Base-by-base conservation (phyloP, 2,329 filamentous ascomycete species). In the Fusarium ramigenum region DNA sequence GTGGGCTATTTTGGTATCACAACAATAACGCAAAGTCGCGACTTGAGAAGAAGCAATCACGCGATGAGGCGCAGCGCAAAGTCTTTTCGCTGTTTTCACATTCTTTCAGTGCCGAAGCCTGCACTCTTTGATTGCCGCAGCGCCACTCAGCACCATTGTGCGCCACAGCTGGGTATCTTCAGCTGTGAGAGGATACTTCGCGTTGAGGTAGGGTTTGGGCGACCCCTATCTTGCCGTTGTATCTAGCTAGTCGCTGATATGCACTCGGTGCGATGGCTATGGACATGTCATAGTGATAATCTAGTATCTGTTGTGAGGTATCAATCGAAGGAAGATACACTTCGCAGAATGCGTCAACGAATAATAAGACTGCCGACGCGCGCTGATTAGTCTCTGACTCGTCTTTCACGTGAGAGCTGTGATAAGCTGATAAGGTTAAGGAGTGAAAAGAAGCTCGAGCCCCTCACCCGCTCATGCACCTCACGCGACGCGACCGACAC, bases 361-460 rank as follows among this genome's bases (percentile, higher is more conserved):
- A 52, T 3, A 9, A 8, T 16, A 25, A 16, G 32, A 36, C 18
- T 25, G n/a, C 8, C 0, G 7, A 16, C 4, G 25, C 7, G 9
- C 16, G 21, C 8, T 16, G 15, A 30, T 49, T 16, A 6, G 28
- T n/a, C 8, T 21, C 16, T 19, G 43, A 46, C 25, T 18, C 28
- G 16, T 16, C 1, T 30, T 30, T 6, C 1, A 7, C 7, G 7
- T 6, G 14, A 14, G 2, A 18, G 14, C 9, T 30, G 3, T 2
- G 19, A 47, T 47, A 30, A 47, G 25, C 12, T n/a, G 25, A 47
- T 47, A 16, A 30, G 25, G 19, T 6, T 0, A 18, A 14, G 16
- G 23, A 4, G 23, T 19, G 9, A 12, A 18, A 14, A 44, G 23
- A 5, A 19, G 40, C 16, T 19, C 4, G 7, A 25, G 43, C 37